A percentile compares a stretch with the other conserved stretches of the same genome.
Evolutionary conservation across 2,329 filamentous ascomycete genomes (phyloP).

Genomic region (Monosporascus sp.): DNA sequence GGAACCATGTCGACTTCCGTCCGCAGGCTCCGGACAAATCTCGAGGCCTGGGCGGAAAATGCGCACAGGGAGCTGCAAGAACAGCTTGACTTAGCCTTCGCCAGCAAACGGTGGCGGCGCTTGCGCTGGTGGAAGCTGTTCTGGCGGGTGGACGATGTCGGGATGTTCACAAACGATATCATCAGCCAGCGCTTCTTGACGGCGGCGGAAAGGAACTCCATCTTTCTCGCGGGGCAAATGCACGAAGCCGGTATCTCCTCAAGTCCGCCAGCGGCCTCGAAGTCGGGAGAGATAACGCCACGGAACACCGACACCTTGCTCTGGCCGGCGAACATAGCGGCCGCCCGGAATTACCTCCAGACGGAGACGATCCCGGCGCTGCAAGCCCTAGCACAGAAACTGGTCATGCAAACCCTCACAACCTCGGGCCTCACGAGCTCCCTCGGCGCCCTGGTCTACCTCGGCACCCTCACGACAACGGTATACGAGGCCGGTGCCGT

Average conservation of each 20-base stretch:
- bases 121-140: constrained; percentile 93
- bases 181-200: constrained; percentile 72
- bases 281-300: neutral
- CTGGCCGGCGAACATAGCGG: constrained; percentile 73
- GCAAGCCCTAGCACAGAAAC: constrained; percentile 66
- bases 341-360: constrained; percentile 62
- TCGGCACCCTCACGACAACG: constrained; percentile 47
- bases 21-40: constrained; percentile 47
- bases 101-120: constrained; percentile 70
- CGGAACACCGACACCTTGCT: constrained; percentile 16
- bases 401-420: constrained; percentile 70
- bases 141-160: constrained; percentile 90
- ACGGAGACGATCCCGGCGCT: constrained; percentile 64
- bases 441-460: constrained; percentile 51
- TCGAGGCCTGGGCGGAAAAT: constrained; percentile 69
- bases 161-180: constrained; percentile 75
- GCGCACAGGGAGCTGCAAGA: constrained; percentile 81
- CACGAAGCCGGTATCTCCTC: constrained; percentile 38
- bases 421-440: constrained; percentile 60
- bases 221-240: constrained; percentile 76
- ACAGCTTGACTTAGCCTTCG: constrained; percentile 72
- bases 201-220: constrained; percentile 71
- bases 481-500: constrained; percentile 59
- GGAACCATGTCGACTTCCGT: constrained; percentile 33
- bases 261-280: neutral